phyloP scores from a whole-genome alignment of 306 rosid species.

The Clitoria ternatea region DNA sequence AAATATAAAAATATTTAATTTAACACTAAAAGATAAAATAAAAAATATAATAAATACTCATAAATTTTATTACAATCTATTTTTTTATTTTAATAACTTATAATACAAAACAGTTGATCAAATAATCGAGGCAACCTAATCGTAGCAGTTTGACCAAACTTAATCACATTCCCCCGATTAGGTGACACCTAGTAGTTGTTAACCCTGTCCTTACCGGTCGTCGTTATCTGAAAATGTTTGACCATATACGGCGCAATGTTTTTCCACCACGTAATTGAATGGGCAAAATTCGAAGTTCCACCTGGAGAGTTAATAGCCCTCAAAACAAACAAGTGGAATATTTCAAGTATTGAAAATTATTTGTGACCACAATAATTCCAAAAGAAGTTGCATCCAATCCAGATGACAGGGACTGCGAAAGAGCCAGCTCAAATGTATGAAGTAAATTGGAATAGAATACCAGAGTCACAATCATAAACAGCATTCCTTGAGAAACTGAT shows the following conservation, averaged over 20 bases:
- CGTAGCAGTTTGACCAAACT: background rate
- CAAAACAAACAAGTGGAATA: background rate
- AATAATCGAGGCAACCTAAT: too few relatives aligned
- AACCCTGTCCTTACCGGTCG: background rate
- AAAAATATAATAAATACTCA: too few relatives aligned
- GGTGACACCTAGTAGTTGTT: background rate
- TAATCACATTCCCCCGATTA: background rate
- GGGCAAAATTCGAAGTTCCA: conserved; percentile 12
- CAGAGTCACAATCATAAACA: background rate
- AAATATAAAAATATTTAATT: too few relatives aligned
- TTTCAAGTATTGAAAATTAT: background rate
- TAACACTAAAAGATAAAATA: too few relatives aligned
- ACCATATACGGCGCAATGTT: background rate
- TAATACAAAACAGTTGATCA: too few relatives aligned
- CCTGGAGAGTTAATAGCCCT: background rate
- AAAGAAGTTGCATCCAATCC: background rate
- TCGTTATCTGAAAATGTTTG: background rate
- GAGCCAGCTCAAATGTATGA: background rate
- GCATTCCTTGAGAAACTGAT: background rate
- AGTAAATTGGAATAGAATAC: background rate
- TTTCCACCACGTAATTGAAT: conserved; percentile 6
- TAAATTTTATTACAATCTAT: too few relatives aligned
- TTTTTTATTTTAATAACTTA: too few relatives aligned
- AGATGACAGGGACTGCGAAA: background rate
- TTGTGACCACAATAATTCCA: background rate